Percentiles rank a stretch among this genome's conserved stretches.
phyloP scores from a whole-genome alignment of 345 rosid genomes.

The Viola odorata region DNA sequence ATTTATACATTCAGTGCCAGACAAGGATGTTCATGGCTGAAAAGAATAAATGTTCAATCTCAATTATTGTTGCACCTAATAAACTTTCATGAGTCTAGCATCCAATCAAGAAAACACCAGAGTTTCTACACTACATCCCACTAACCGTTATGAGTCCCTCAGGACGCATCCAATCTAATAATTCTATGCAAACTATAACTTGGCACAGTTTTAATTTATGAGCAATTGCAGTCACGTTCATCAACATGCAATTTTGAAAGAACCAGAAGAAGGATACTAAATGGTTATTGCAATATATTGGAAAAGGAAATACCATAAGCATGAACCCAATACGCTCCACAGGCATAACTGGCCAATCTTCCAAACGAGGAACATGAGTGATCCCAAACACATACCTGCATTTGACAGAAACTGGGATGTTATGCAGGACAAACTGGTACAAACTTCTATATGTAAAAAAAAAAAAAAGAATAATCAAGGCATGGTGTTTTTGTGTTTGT shows the following conservation, averaged over 20 bases:
- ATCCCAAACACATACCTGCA: constrained; percentile 87
- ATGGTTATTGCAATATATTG: neutral
- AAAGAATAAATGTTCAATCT: neutral
- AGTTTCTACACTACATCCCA: too few relatives aligned
- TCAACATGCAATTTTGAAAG: neutral
- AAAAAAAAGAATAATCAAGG: too few relatives aligned
- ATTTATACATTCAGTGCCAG: too few relatives aligned
- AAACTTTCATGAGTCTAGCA: neutral
- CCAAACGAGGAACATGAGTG: constrained; percentile 81
- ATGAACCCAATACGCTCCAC: constrained; percentile 79
- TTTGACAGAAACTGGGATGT: neutral
- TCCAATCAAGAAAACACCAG: neutral
- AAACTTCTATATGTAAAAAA: too few relatives aligned
- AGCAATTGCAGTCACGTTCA: neutral
- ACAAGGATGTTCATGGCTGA: neutral
- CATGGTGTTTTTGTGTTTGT: neutral
- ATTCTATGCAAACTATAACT: too few relatives aligned
- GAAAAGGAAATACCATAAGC: constrained; percentile 50
- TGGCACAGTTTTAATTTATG: neutral
- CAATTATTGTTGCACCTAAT: neutral
- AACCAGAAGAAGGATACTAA: neutral
- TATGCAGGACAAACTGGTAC: too few relatives aligned
- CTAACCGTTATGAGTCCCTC: too few relatives aligned
- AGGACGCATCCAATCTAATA: too few relatives aligned
- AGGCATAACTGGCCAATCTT: constrained; percentile 97